Conservation (phyloP, 108 stramenopile species). For the Epipyxis sp. region DNA sequence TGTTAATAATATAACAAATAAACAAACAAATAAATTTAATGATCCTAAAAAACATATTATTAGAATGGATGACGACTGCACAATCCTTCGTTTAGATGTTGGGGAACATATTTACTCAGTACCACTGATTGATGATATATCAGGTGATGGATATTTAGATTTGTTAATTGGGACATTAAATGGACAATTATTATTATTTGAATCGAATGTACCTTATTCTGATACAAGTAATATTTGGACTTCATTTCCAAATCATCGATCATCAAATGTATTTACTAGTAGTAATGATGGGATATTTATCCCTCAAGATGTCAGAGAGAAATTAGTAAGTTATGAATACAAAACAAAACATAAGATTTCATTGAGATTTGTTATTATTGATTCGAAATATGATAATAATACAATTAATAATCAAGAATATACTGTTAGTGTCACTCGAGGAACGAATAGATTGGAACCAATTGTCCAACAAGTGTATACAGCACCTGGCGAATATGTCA, state of each 20-base stretch:
- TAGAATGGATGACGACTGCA: background rate
- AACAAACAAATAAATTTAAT: background rate
- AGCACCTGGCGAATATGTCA: background rate
- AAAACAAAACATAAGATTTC: background rate
- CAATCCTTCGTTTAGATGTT: background rate
- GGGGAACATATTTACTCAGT: background rate
- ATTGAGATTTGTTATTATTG: background rate
- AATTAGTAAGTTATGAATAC: background rate
- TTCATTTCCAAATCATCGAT: constrained; percentile 6
- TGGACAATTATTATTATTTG: background rate
- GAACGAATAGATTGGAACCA: background rate
- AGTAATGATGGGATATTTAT: background rate
- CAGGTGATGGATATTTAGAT: constrained; percentile 21
- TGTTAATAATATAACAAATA: background rate
- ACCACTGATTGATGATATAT: constrained; percentile 15
- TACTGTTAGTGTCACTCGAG: constrained; percentile 11
- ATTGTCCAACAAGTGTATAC: background rate
- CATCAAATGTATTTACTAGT: background rate
- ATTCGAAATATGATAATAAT: background rate
- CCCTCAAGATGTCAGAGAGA: background rate
- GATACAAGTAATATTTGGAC: background rate
- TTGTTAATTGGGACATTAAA: background rate
- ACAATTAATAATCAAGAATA: background rate
- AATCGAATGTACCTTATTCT: background rate
- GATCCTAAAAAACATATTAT: background rate